These are phyloP conservation scores for Dipteronia dyeriana DNA, from an alignment of 345 rosid species.

Conservation along the genomic window DNA sequence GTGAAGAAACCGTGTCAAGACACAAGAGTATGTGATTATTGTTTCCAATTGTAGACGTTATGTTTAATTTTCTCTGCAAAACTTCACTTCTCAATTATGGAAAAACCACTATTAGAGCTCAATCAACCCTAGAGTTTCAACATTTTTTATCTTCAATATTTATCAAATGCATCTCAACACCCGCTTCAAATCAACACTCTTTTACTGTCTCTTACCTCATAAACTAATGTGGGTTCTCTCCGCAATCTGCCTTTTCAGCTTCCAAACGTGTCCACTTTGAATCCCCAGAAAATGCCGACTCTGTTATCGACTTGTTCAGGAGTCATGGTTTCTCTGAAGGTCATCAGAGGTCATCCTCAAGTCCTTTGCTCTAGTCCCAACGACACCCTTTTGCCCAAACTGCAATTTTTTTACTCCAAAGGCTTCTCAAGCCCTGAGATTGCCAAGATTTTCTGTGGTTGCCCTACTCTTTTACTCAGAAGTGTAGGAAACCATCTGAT, in stretches of 20 bases:
- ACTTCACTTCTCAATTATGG: not conserved
- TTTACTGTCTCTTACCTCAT: conserved; percentile 47
- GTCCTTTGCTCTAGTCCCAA: conserved; percentile 17
- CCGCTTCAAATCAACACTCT: not conserved
- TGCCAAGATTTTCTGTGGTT: not conserved
- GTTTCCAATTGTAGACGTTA: not conserved
- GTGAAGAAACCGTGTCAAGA: too few relatives aligned
- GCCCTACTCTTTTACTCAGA: not conserved
- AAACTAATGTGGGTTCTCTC: conserved; percentile 35
- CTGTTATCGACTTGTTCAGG: conserved; percentile 15
- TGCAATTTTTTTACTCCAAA: conserved; percentile 23
- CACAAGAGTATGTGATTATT: too few relatives aligned
- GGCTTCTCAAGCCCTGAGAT: conserved; percentile 20
- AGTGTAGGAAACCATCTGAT: conserved; percentile 23
- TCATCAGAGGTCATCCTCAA: not conserved
- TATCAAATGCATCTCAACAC: conserved; percentile 13
- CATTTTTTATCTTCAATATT: not conserved
- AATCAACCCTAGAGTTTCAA: not conserved
- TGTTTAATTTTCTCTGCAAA: conserved; percentile 11
- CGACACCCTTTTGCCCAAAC: conserved; percentile 32
- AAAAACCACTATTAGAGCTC: not conserved
- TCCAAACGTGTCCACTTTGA: conserved; percentile 21
- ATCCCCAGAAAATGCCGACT: conserved; percentile 27
- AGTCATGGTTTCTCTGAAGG: conserved; percentile 16
- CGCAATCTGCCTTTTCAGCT: conserved; percentile 24